phyloP scores from a whole-genome alignment of 805 yeast genomes.

The Nematodospora valgi region DNA sequence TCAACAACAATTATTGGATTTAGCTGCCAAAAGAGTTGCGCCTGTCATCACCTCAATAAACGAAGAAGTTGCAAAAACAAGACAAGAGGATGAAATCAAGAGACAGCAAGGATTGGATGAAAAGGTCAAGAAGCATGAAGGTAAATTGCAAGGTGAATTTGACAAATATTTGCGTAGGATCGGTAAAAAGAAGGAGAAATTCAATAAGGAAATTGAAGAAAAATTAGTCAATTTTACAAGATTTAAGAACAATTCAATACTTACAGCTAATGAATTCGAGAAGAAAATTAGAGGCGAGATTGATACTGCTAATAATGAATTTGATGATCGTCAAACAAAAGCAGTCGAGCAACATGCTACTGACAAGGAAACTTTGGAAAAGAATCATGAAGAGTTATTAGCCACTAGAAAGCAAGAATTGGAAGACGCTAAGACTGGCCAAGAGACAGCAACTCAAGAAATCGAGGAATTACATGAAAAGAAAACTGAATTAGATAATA shows the following conservation, averaged over 20 bases:
- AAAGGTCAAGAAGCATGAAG: slow-evolving; percentile 33
- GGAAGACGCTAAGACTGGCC: slow-evolving; percentile 38
- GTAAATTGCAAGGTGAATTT: slow-evolving; percentile 33
- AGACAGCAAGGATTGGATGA: slow-evolving; percentile 35
- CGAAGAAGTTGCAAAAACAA: slow-evolving; percentile 44
- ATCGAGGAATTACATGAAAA: slow-evolving; percentile 44
- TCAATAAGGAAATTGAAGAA: slow-evolving; percentile 40
- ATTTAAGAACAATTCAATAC: too few relatives aligned
- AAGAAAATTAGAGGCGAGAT: slow-evolving; percentile 40
- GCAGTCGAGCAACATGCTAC: slow-evolving; percentile 45
- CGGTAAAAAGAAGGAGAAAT: slow-evolving; percentile 33
- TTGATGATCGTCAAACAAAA: slow-evolving; percentile 42
- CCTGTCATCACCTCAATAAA: slow-evolving; percentile 52
- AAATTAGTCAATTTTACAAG: slow-evolving; percentile 23
- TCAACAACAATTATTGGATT: slow-evolving; percentile 52
- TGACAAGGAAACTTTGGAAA: slow-evolving; percentile 40
- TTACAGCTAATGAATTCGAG: slow-evolving; percentile 27
- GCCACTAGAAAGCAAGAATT: slow-evolving; percentile 43
- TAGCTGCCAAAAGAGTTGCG: slow-evolving; percentile 53
- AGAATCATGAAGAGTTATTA: slow-evolving; percentile 43
- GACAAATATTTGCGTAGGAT: slow-evolving; percentile 36
- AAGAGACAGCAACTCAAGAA: slow-evolving; percentile 40
- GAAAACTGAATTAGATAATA: slow-evolving; percentile 37
- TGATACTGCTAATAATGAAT: slow-evolving; percentile 43
- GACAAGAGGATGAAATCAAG: slow-evolving; percentile 41